Base-by-base conservation (phyloP, 108 stramenopile genomes). In the Pseudonitzschia pungens region DNA sequence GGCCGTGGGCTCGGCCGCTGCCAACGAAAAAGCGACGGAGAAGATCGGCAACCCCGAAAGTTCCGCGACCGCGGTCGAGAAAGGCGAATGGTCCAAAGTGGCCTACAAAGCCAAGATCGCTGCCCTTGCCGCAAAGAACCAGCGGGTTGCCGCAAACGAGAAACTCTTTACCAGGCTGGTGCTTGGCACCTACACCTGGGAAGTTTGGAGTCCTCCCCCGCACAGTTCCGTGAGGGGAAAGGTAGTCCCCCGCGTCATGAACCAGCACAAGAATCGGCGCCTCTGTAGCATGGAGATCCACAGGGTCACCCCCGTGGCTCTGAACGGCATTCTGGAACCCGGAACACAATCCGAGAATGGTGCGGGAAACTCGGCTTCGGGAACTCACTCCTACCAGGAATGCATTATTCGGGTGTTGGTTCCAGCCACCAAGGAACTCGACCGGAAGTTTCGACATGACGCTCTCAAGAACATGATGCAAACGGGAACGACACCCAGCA, bases 201-300 rank as follows among this genome's bases (percentile, higher is more conserved):
- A 83, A 52, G 64, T 76, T 0, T 77, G 71, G 41, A 41, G 70
- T 16, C 77, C 77, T 3, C 77, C 82, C 33, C 83, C 83, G 8
- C 28, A 48, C 18, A 77, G 77, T 31, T 68, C 71, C n/a, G 27
- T 84, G 29, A 84, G 72, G 51, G 78, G 78, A 44, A 79, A 79
- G 69, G 57, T 81, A 14, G 53, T 81, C 44, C 81, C 81, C 0
- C 52, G 73, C 26, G 42, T 65, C 12, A 27, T 81, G 28, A 65
- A 53, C 69, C 58, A 68, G 24, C 77, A 52, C 48, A 42, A 42
- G 22, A 27, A 74, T 22, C 85, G 80, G 63, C 86, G 86, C 24
- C 73, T 29, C 21, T 84, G 9, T 15, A 75, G 77, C 15, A 45
- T 87, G 6, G 86, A 87, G 68, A 73, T 84, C 40, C 86, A 87